Base-by-base conservation (phyloP, 306 rosid genomes). In the Cucurbita argyrosperma region DNA sequence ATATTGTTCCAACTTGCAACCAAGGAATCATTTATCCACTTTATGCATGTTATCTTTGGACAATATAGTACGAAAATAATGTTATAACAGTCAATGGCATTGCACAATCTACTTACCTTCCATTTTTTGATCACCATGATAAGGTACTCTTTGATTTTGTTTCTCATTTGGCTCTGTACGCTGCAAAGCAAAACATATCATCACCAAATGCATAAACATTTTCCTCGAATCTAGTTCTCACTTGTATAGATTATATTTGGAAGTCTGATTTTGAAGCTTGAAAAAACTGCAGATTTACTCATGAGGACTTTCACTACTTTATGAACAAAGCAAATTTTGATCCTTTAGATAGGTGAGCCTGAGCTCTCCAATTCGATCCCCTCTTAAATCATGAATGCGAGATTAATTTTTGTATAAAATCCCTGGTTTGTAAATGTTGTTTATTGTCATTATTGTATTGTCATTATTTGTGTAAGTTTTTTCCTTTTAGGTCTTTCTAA, bases 91-190 rank as follows among this genome's bases (percentile, higher is more conserved):
- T 57, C 15, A 40, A 40, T 23, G 77, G 16, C 77, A 56, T 73
- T 72, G 7, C 39, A 53, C 65, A 40, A 42, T 62, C 62, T 73
- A 74, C 50, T 80, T 88, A 87, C 96, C 96, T 84, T 82, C 84
- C 45, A 58, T 64, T 58, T 58, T 75, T 61, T 68, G 30, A 79
- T 83, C 78, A 76, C 78, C 82, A 42, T 76, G 77, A 80, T 63
- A 35, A 55, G 56, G 62, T 68, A 55, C 75, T 82, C 83, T 80
- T 38, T 75, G 76, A 60, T 79, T 53, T 3, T 49, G 54, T 38
- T 74, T 76, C 72, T 68, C 80, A 69, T 76, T 88, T 56, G 78
- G 63, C 71, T 68, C 82, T 67, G 54, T 78, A 23, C 56, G 78
- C 96, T 93, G 94, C 87, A 80, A 75, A 79, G 46, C 43, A 78